Percentiles rank a stretch among this genome's conserved stretches.
Evolutionary conservation across 2,329 filamentous ascomycete species (phyloP).

Genomic region (Hypoxylon sp.): DNA sequence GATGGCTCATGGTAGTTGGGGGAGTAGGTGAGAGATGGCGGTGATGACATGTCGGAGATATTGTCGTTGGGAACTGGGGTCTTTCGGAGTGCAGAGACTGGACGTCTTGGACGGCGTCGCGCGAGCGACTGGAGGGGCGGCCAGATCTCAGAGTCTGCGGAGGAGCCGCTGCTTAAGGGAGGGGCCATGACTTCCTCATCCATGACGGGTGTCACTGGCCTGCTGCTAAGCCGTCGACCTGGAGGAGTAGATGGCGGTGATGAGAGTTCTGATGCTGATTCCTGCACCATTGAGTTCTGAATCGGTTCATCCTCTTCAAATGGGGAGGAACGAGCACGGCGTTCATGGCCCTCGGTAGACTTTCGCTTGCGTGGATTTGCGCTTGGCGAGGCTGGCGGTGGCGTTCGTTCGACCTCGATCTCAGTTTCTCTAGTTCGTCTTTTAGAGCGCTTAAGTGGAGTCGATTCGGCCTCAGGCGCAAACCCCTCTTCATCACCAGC

Average conservation of each 20-base stretch:
- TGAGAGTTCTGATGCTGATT: conserved; percentile 47
- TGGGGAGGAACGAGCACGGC: conserved; percentile 56
- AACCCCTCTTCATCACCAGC: conserved; percentile 65
- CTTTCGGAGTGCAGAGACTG: conserved; percentile 50
- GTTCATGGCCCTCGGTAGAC: conserved; percentile 63
- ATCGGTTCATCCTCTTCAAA: conserved; percentile 48
- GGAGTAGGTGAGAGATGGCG: conserved; percentile 76
- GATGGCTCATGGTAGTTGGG: conserved; percentile 65
- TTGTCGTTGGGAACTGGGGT: conserved; percentile 60
- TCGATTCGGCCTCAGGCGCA: conserved; percentile 77
- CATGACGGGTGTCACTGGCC: conserved; percentile 60
- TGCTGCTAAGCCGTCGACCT: conserved; percentile 28
- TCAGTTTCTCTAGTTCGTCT: conserved; percentile 53
- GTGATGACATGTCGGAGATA: conserved; percentile 72
- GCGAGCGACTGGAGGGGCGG: conserved; percentile 68
- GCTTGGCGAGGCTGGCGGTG: conserved; percentile 54
- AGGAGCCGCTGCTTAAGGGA: conserved; percentile 68
- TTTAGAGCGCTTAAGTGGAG: conserved; percentile 70
- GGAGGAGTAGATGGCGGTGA: conserved; percentile 49
- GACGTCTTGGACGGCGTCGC: conserved; percentile 58
- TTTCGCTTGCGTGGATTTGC: conserved; percentile 69
- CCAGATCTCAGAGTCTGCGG: conserved; percentile 63
- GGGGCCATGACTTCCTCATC: conserved; percentile 68
- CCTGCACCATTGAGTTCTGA: conserved; percentile 44
- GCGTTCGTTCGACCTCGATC: conserved; percentile 39